A percentile compares a stretch with the other conserved stretches of the same genome.
phyloP scores from a whole-genome alignment of 2,329 filamentous ascomycete genomes.

The Davidsoniella australis region DNA sequence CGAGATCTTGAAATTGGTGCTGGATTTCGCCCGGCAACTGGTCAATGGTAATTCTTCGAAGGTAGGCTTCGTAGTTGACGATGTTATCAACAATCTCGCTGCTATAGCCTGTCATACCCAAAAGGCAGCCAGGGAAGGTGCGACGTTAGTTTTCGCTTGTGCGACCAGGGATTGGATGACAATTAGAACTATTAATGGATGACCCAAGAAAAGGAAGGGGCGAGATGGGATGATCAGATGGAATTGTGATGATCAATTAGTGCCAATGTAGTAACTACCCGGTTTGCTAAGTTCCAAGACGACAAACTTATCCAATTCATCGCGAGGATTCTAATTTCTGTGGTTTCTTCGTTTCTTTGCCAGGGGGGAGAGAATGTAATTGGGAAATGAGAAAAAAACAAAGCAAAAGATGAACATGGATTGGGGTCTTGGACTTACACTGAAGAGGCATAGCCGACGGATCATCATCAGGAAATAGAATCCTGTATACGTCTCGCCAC shows the following conservation, averaged over 20 bases:
- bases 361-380: not conserved
- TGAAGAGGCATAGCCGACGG: constrained; percentile 5
- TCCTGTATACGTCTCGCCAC: constrained; percentile 10
- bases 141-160: constrained; percentile 3
- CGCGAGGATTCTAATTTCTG: too few relatives aligned
- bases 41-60: not conserved
- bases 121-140: not conserved
- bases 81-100: constrained; percentile 4
- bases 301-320: too few relatives aligned
- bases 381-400: not conserved
- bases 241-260: not conserved
- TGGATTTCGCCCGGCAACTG: constrained; percentile 1
- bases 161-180: not conserved
- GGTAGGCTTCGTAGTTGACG: constrained; percentile 6
- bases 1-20: not conserved
- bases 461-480: constrained; percentile 7
- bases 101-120: constrained; percentile 5
- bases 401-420: not conserved
- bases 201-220: not conserved
- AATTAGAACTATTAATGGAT: not conserved
- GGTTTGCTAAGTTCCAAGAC: not conserved
- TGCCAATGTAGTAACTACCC: not conserved
- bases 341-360: too few relatives aligned
- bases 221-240: constrained; percentile 1
- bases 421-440: constrained; percentile 2